Base-by-base conservation (phyloP, 106 monocot genomes). In the Dactylorhiza incarnata region DNA sequence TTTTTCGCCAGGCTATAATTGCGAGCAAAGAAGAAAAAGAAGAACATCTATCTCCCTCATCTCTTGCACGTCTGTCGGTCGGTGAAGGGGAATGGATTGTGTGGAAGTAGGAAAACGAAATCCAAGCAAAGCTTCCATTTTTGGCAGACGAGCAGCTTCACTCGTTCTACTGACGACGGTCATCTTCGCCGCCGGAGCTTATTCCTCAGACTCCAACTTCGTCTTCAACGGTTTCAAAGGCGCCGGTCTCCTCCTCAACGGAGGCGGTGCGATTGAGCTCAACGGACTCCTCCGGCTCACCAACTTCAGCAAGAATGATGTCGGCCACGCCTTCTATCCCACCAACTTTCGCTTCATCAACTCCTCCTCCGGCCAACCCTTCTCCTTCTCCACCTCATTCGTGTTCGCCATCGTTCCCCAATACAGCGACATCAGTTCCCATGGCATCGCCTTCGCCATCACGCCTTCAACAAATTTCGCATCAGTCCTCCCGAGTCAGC, bases 241-340 rank as follows among this genome's bases (percentile, higher is more conserved):
- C 56, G 13, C 68, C 44, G 62, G 14, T 3, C 66, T 83, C n/a
- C 47, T 13, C 67, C 67, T 78, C 14, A 55, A 83, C 75, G 83
- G 78, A 0, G 13, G 44, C 5, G 74, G 54, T 0, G 48, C 5
- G 49, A n/a, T 80, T 19, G 66, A 63, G 7, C 11, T 72, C 22
- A 55, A 62, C 53, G 84, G 80, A 48, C 76, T 84, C 19, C 66
- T 84, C 0, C 48, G 37, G 25, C 59, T 84, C 12, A 84, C 84
- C 15, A 79, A 80, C 73, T 8, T 26, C 11, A 84, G 62, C 13
- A 56, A 24, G 45, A 46, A 79, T n/a, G 62, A 51, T 37, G 17
- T 45, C 9, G 77, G 84, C 52, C 80, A 84, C 53, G 80, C 80
- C 73, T 84, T 80, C 77, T 54, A 48, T 16, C 77, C 84, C 1